These are phyloP conservation scores for Tricholoma bakamatsutake DNA, from an alignment of 768 basidiomycete genomes.

Conservation along the genomic window DNA sequence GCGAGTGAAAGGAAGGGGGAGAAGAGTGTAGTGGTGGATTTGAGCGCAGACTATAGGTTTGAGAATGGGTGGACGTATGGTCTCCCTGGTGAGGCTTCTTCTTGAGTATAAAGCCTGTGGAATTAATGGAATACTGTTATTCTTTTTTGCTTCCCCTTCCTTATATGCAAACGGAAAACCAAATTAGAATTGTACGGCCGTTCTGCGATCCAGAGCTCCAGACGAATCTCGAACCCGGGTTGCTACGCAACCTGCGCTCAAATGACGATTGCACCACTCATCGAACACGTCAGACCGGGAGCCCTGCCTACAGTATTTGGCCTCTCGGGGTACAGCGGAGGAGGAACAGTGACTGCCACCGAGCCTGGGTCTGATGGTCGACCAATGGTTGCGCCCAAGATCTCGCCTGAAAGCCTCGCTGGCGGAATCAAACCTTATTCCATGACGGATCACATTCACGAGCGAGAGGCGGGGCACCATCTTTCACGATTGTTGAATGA, in stretches of 20 bases:
- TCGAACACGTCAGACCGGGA: slow-evolving; percentile 57
- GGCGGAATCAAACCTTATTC: slow-evolving; percentile 82
- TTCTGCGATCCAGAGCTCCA: slow-evolving; percentile 56
- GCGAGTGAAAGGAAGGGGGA: slow-evolving; percentile 47
- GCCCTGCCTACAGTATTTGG: slow-evolving; percentile 84
- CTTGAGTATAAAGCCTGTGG: slow-evolving; percentile 22
- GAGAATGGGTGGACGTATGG: slow-evolving; percentile 96
- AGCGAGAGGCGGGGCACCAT: slow-evolving; percentile 88
- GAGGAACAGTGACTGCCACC: slow-evolving; percentile 74
- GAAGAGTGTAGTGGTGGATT: slow-evolving; percentile 81
- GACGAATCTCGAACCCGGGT: slow-evolving; percentile 93
- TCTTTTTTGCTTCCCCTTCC: slow-evolving; percentile 23
- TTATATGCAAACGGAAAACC: slow-evolving; percentile 6
- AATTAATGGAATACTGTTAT: slow-evolving; percentile 20
- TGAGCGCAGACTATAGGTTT: slow-evolving; percentile 94
- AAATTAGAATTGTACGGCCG: slow-evolving; percentile 83
- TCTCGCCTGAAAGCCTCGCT: slow-evolving; percentile 66
- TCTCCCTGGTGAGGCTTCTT: slow-evolving; percentile 85
- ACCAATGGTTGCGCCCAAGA: slow-evolving; percentile 75
- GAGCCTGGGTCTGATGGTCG: slow-evolving; percentile 62
- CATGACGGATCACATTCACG: slow-evolving; percentile 97
- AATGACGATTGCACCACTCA: slow-evolving; percentile 84
- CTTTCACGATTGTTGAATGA: slow-evolving; percentile 55
- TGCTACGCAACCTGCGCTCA: slow-evolving; percentile 95
- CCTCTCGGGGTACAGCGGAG: slow-evolving; percentile 92